These are phyloP conservation scores for Fusarium transvaalense DNA, from an alignment of 2,329 filamentous ascomycete genomes.

Conservation along the genomic window DNA sequence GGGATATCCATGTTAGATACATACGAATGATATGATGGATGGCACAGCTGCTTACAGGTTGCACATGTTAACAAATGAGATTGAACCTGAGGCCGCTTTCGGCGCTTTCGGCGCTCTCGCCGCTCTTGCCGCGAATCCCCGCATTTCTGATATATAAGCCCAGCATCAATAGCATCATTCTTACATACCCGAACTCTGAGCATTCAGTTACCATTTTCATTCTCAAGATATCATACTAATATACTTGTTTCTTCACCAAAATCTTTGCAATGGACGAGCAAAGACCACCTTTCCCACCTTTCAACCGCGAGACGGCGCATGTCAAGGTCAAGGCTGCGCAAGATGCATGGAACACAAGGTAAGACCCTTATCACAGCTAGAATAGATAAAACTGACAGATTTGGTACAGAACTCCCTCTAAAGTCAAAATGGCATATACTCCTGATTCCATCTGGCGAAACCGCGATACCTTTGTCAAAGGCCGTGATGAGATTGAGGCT, in stretches of 20 bases:
- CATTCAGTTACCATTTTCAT: neutral
- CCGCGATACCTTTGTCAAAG: slow-evolving; percentile 75
- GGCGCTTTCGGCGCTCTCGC: no score
- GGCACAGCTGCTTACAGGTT: neutral
- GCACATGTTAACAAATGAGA: neutral
- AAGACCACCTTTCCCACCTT: slow-evolving; percentile 72
- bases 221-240: neutral
- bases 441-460: slow-evolving; percentile 85
- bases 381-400: neutral
- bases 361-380: slow-evolving; percentile 32
- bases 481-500: slow-evolving; percentile 73
- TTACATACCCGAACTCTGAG: no score
- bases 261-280: slow-evolving; percentile 30
- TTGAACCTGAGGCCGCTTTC: neutral
- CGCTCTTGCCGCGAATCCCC: slow-evolving; percentile 13
- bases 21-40: no score
- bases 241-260: accelerated
- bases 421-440: slow-evolving; percentile 80
- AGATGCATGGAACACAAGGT: slow-evolving; percentile 85
- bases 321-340: slow-evolving; percentile 88
- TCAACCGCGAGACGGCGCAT: slow-evolving; percentile 76
- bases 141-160: neutral
- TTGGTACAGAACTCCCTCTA: slow-evolving; percentile 68
- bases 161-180: no score
- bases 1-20: neutral